phyloP scores from a whole-genome alignment of 345 rosid species.

The Eucalyptus coolabah region DNA sequence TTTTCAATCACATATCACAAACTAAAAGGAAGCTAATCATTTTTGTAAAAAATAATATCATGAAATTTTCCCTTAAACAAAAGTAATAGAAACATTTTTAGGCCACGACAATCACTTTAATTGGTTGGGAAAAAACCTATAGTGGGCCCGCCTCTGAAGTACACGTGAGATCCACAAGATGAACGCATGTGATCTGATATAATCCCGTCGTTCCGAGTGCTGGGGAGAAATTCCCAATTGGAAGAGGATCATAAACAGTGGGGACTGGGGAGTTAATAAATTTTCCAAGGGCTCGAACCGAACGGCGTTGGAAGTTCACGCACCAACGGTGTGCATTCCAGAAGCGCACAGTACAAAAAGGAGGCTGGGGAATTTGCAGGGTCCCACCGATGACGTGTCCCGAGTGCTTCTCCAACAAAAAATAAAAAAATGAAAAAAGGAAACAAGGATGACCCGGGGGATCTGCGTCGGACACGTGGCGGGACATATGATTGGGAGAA shows the following conservation, averaged over 20 bases:
- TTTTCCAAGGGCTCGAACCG: not conserved
- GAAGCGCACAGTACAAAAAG: not conserved
- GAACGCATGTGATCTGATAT: not conserved
- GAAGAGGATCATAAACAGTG: not conserved
- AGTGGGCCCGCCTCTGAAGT: not conserved
- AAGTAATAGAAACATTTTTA: not conserved
- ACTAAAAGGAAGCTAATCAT: too few species aligned
- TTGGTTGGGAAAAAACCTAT: not conserved
- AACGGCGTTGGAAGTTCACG: not conserved
- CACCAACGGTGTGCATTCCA: not conserved
- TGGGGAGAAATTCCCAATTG: not conserved
- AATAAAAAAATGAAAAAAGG: fast-evolving
- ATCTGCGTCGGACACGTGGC: not conserved
- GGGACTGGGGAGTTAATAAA: not conserved
- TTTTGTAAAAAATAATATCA: too few species aligned
- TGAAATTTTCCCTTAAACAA: too few species aligned
- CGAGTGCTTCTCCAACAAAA: not conserved
- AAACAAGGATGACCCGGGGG: not conserved
- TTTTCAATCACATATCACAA: too few species aligned
- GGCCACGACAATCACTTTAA: not conserved
- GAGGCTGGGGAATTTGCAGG: not conserved
- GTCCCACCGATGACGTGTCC: not conserved
- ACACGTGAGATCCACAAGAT: not conserved
- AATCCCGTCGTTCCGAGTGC: not conserved
- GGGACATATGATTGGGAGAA: not conserved